Evolutionary conservation across 305 asterid genomes (phyloP).

Genomic region (Striga hermonthica): DNA sequence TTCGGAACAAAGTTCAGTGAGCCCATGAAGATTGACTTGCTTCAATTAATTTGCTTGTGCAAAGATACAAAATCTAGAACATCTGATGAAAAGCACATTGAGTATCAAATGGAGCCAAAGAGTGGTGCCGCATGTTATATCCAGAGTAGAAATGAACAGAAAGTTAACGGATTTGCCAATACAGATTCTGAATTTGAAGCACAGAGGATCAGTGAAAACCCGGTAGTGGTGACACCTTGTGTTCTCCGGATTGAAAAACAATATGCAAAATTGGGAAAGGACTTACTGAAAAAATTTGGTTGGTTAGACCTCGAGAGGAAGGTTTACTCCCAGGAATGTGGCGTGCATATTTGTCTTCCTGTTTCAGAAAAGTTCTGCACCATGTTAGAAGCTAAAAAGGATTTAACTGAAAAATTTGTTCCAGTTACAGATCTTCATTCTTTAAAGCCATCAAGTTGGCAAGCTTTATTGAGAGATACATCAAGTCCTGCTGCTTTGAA

Average conservation of each 20-base stretch:
- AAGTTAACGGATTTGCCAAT: slow-evolving; percentile 33
- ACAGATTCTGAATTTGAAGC: slow-evolving; percentile 39
- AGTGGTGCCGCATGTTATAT: slow-evolving; percentile 24
- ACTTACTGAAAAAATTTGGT: slow-evolving; percentile 69
- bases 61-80: slow-evolving; percentile 28
- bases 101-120: slow-evolving; percentile 31
- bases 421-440: slow-evolving; percentile 35
- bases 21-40: slow-evolving; percentile 65
- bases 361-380: slow-evolving; percentile 53
- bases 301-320: slow-evolving; percentile 92
- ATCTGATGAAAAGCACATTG: slow-evolving; percentile 33
- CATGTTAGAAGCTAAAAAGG: slow-evolving; percentile 39
- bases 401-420: slow-evolving; percentile 36
- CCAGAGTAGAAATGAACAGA: slow-evolving; percentile 31
- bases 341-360: slow-evolving; percentile 70
- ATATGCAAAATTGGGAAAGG: slow-evolving; percentile 77
- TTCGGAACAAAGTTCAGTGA: slow-evolving; percentile 94
- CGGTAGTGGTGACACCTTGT: slow-evolving; percentile 40
- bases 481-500: slow-evolving; percentile 56
- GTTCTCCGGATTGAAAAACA: slow-evolving; percentile 64
- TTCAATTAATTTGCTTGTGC: slow-evolving; percentile 41
- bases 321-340: slow-evolving; percentile 63
- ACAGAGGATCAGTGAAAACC: slow-evolving; percentile 33
- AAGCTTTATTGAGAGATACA: slow-evolving; percentile 41
- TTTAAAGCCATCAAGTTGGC: slow-evolving; percentile 36